Percentiles rank a stretch among this genome's conserved stretches.
Conservation (phyloP, 2,329 filamentous ascomycete species). For the Gliomastix tumulicola region DNA sequence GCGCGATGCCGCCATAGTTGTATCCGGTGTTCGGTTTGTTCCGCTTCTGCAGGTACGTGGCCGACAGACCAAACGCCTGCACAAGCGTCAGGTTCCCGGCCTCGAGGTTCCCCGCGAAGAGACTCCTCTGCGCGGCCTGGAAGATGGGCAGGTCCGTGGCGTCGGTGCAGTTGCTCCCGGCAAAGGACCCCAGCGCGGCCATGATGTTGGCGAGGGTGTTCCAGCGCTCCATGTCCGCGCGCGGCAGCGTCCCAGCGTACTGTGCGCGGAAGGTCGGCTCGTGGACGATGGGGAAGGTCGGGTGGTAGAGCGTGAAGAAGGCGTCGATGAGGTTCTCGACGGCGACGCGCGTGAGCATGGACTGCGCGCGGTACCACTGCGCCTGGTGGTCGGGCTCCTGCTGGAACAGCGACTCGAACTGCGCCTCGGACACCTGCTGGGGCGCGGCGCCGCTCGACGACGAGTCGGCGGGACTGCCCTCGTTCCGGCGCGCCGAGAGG, state of each 20-base stretch:
- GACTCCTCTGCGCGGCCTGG: conserved; percentile 1
- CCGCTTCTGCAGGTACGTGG: conserved; percentile 32
- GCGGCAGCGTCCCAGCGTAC: conserved; percentile 7
- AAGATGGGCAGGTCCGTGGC: conserved; percentile 3
- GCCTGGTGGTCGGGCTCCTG: not conserved
- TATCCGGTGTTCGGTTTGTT: conserved; percentile 44
- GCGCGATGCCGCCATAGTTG: conserved; percentile 39
- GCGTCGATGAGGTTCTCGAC: conserved; percentile 26
- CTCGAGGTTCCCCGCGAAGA: conserved; percentile 7
- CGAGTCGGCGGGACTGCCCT: conserved; percentile 5
- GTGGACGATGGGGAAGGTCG: conserved; percentile 38
- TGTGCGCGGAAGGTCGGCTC: conserved; percentile 36
- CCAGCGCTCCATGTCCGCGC: not conserved
- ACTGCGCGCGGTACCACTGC: conserved; percentile 2
- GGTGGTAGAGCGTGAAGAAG: conserved; percentile 36
- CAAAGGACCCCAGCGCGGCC: conserved; percentile 1
- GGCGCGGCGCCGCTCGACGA: not conserved
- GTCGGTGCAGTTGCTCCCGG: not conserved
- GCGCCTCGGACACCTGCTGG: conserved; percentile 14
- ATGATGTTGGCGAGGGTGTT: conserved; percentile 1
- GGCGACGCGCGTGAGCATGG: conserved; percentile 7
- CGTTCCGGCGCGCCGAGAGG: conserved; percentile 2
- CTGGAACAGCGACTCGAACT: conserved; percentile 1
- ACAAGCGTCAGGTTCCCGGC: conserved; percentile 18
- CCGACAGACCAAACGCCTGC: conserved; percentile 19